Evolutionary conservation across 805 yeast species (phyloP).

Genomic region (Ogataea methanolica): DNA sequence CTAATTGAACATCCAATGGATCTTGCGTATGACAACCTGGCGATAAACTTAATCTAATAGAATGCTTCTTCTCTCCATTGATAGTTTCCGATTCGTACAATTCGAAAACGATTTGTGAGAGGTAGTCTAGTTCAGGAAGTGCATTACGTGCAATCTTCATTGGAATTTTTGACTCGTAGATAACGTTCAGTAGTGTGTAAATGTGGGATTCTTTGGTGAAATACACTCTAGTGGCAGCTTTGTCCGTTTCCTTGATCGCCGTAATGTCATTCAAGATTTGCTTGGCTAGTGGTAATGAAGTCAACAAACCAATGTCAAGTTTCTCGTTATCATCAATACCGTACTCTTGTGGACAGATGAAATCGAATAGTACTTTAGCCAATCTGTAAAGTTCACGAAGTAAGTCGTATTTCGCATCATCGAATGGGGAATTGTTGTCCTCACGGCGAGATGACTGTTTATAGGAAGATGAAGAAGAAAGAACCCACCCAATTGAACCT

Average conservation of each 20-base stretch:
- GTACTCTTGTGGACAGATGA: constrained; percentile 97
- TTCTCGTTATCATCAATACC: constrained; percentile 96
- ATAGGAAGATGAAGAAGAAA: constrained; percentile 30
- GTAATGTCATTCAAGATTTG: constrained; percentile 80
- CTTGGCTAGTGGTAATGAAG: constrained; percentile 89
- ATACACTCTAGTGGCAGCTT: constrained; percentile 82
- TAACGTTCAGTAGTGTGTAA: constrained; percentile 84
- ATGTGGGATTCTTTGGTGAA: constrained; percentile 97
- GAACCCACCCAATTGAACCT: constrained; percentile 72
- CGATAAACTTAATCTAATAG: constrained; percentile 84
- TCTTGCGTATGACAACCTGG: constrained; percentile 99
- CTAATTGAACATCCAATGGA: constrained; percentile 94
- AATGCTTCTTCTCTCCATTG: constrained; percentile 72
- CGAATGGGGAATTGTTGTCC: constrained; percentile 49
- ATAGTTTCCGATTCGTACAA: constrained; percentile 76
- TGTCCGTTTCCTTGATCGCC: constrained; percentile 69
- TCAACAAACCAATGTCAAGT: constrained; percentile 89
- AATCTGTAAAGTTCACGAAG: constrained; percentile 84
- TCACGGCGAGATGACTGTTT: constrained; percentile 23
- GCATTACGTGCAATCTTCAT: constrained; percentile 94
- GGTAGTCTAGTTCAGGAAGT: constrained; percentile 90
- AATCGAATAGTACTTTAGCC: constrained; percentile 91
- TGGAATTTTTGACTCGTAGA: constrained; percentile 91
- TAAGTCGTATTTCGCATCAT: constrained; percentile 71
- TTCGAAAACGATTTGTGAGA: constrained; percentile 93